These are phyloP conservation scores for Fraxinus velutina DNA, from an alignment of 305 asterid species.

Conservation along the genomic window DNA sequence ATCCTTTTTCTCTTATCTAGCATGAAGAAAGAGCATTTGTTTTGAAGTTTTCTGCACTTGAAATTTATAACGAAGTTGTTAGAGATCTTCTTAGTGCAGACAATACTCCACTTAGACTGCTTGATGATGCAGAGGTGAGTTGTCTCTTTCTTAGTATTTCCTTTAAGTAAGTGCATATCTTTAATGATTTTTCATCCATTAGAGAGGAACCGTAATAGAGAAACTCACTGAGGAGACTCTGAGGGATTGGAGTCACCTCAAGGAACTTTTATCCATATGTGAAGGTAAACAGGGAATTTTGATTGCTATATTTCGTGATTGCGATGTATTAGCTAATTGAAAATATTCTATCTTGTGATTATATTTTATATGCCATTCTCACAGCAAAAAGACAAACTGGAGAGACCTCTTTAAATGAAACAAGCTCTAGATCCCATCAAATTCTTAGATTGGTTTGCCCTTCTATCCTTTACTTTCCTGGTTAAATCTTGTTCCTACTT, in stretches of 20 bases:
- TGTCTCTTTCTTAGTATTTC: constrained; percentile 18
- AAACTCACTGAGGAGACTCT: constrained; percentile 86
- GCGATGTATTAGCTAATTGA: neutral
- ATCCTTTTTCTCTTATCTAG: constrained; percentile 31
- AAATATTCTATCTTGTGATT: neutral
- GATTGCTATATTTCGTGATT: neutral
- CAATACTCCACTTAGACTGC: constrained; percentile 67
- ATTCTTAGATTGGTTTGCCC: constrained; percentile 83
- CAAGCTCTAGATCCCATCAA: constrained; percentile 97
- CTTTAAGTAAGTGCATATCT: constrained; percentile 7
- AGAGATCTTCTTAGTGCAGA: constrained; percentile 84
- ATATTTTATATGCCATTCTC: constrained; percentile 17
- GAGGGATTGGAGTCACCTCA: constrained; percentile 84
- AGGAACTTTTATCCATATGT: constrained; percentile 74
- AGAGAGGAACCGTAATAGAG: constrained; percentile 84
- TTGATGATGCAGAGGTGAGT: constrained; percentile 97
- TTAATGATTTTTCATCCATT: constrained; percentile 26
- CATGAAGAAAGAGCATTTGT: constrained; percentile 90
- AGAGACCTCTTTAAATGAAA: constrained; percentile 80
- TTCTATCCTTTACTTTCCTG: constrained; percentile 8
- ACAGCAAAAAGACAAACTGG: constrained; percentile 83
- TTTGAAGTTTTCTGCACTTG: constrained; percentile 86
- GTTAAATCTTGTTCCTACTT: neutral
- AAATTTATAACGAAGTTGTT: constrained; percentile 90
- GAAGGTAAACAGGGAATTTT: constrained; percentile 46